phyloP scores from a whole-genome alignment of 805 yeast species.

The Schwanniomyces vanrijiae region DNA sequence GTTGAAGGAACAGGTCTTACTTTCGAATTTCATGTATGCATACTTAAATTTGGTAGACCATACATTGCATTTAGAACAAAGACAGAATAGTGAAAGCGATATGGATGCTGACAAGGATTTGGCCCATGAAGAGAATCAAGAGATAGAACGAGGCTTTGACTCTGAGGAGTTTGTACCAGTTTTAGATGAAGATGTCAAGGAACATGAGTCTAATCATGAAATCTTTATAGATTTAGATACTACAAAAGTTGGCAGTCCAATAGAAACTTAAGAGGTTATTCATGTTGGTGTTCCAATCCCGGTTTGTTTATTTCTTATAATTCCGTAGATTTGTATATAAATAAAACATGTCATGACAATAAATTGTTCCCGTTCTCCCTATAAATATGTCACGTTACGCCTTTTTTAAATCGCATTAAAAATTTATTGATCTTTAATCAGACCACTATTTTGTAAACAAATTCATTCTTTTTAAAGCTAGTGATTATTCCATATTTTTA shows the following conservation, averaged over 20 bases:
- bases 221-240: slow-evolving; percentile 22
- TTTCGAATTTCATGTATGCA: slow-evolving; percentile 97
- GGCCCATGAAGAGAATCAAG: slow-evolving; percentile 6
- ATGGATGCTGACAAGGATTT: slow-evolving; percentile 10
- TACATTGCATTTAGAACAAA: slow-evolving; percentile 72
- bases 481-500: background rate
- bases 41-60: slow-evolving; percentile 93
- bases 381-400: background rate
- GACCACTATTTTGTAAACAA: background rate
- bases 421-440: background rate
- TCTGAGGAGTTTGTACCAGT: slow-evolving; percentile 4
- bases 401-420: background rate
- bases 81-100: slow-evolving; percentile 25
- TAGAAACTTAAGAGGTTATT: background rate
- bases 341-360: background rate
- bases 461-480: background rate
- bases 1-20: slow-evolving; percentile 83
- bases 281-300: too few species aligned
- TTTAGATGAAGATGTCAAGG: slow-evolving; percentile 12
- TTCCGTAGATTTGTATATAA: too few species aligned
- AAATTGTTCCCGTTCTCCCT: background rate
- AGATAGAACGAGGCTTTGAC: background rate
- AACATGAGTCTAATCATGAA: slow-evolving; percentile 8
- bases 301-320: background rate
- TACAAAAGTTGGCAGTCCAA: slow-evolving; percentile 6